Conservation (phyloP, 441 rosid species). For the Hura crepitans region DNA sequence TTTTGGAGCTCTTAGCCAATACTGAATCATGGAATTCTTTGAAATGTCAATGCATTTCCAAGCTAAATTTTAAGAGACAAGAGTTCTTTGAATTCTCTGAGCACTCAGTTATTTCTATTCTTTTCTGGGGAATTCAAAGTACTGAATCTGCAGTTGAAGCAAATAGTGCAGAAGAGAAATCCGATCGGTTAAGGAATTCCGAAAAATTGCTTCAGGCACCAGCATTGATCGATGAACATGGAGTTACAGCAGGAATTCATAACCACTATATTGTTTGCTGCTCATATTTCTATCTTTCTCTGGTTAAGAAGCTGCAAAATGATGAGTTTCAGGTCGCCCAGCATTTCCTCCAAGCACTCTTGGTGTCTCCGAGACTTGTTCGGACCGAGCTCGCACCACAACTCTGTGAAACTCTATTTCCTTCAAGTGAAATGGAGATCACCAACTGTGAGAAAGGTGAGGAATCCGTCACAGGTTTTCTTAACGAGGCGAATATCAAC, state of each 20-base stretch:
- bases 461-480: slow-evolving; percentile 15
- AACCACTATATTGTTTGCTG: slow-evolving; percentile 54
- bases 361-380: slow-evolving; percentile 56
- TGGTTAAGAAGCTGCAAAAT: slow-evolving; percentile 54
- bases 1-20: slow-evolving; percentile 33
- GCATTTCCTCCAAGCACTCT: slow-evolving; percentile 70
- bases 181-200: slow-evolving; percentile 36
- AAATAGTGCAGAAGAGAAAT: slow-evolving; percentile 33
- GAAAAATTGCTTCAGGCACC: slow-evolving; percentile 88
- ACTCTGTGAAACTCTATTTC: slow-evolving; percentile 49
- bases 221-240: slow-evolving; percentile 78
- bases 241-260: slow-evolving; percentile 56
- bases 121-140: slow-evolving; percentile 69
- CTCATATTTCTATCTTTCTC: slow-evolving; percentile 71
- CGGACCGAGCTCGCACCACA: slow-evolving; percentile 45
- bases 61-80: slow-evolving; percentile 39
- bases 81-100: slow-evolving; percentile 60
- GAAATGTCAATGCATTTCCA: slow-evolving; percentile 43
- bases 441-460: slow-evolving; percentile 11
- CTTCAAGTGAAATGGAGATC: slow-evolving; percentile 15
- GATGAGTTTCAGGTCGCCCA: slow-evolving; percentile 75
- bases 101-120: slow-evolving; percentile 62
- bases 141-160: slow-evolving; percentile 54
- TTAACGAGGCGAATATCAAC: slow-evolving; percentile 13
- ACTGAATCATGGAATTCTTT: slow-evolving; percentile 35